Evolutionary conservation across 441 rosid species (phyloP).

Genomic region (Pelargonium cotyledonis): DNA sequence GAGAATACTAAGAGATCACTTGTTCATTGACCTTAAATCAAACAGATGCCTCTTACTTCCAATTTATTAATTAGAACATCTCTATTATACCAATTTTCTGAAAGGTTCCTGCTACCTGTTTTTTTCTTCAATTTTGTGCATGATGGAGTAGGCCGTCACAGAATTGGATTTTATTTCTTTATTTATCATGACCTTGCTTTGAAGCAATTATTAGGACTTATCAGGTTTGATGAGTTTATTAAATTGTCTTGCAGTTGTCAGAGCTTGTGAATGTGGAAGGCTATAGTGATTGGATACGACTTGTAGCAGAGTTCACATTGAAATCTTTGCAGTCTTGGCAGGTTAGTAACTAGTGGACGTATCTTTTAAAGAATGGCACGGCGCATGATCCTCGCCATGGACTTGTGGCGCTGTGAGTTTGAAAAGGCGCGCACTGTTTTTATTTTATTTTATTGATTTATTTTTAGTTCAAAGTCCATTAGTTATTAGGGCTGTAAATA

Average conservation of each 20-base stretch:
- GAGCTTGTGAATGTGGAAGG: conserved; percentile 99
- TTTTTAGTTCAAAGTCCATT: no score
- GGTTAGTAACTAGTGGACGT: conserved; percentile 34
- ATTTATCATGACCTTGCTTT: conserved; percentile 5
- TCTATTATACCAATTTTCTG: background rate
- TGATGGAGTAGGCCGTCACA: background rate
- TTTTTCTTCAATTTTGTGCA: background rate
- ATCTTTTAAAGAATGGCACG: background rate
- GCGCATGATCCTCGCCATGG: no score
- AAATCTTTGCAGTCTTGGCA: conserved; percentile 98
- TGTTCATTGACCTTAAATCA: conserved; percentile 1
- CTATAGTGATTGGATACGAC: conserved; percentile 93
- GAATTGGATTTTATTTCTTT: no score
- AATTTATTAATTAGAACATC: background rate
- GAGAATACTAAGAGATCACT: background rate
- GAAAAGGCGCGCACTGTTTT: no score
- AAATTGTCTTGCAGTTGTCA: conserved; percentile 62
- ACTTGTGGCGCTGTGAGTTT: no score
- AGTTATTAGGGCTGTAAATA: no score
- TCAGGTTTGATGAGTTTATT: background rate
- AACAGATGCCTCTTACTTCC: background rate
- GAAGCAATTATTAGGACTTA: conserved; percentile 11
- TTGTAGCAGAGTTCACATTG: conserved; percentile 93
- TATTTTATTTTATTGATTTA: no score
- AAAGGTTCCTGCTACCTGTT: conserved; percentile 2